Percentiles rank a stretch among this genome's conserved stretches.
phyloP scores from a whole-genome alignment of 257 asterid species.

The Euphrasia confusa region DNA sequence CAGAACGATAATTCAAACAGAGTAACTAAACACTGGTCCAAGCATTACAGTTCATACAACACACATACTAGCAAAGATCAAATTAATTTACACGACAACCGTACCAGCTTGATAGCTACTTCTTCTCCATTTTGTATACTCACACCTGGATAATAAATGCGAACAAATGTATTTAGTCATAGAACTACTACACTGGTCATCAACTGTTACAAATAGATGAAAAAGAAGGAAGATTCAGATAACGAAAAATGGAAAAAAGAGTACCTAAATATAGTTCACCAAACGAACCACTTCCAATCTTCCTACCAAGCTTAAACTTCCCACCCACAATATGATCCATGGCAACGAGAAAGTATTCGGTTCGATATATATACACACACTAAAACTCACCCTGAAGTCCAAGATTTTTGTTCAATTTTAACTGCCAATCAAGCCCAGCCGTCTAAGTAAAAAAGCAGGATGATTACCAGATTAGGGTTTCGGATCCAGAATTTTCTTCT shows the following conservation, averaged over 20 bases:
- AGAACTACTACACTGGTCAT: background rate
- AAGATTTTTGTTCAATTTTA: constrained; percentile 15
- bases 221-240: constrained; percentile 8
- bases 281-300: constrained; percentile 85
- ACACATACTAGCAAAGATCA: background rate
- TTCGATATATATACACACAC: too few species aligned
- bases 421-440: too few species aligned
- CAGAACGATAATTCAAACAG: background rate
- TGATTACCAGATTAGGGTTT: too few species aligned
- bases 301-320: constrained; percentile 74
- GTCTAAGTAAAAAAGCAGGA: too few species aligned
- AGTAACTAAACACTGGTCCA: background rate
- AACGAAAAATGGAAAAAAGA: background rate
- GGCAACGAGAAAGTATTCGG: constrained; percentile 5
- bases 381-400: constrained; percentile 1
- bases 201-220: background rate
- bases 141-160: constrained; percentile 48
- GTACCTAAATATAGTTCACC: constrained; percentile 77
- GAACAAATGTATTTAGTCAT: background rate
- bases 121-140: constrained; percentile 85
- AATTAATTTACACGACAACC: background rate
- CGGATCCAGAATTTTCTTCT: constrained; percentile 12
- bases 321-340: constrained; percentile 90
- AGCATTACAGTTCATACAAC: constrained; percentile 4
- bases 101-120: constrained; percentile 87